Evolutionary conservation across 2,329 filamentous ascomycete genomes (phyloP).

Genomic region (Pezicula rhizophila): DNA sequence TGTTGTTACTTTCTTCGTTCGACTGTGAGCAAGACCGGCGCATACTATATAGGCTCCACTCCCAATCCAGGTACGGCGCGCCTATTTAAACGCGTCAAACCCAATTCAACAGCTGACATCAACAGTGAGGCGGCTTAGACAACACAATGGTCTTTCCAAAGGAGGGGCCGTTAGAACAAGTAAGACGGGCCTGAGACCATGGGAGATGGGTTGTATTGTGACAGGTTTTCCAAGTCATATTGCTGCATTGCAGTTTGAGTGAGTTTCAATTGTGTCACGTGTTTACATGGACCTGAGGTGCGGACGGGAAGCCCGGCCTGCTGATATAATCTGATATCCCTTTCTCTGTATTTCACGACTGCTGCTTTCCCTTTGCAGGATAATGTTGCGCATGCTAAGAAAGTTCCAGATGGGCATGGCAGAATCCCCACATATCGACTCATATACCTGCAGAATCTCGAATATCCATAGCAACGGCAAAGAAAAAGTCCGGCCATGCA

Average conservation of each 20-base stretch:
- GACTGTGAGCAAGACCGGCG: constrained; percentile 59
- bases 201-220: constrained; percentile 85
- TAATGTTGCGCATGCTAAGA: not conserved
- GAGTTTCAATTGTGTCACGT: constrained; percentile 30
- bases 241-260: constrained; percentile 92
- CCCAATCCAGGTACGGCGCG: constrained; percentile 57
- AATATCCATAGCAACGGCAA: constrained; percentile 45
- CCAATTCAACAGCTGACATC: not conserved
- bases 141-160: constrained; percentile 81
- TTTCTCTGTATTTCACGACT: too few relatives aligned
- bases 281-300: not conserved
- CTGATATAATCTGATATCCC: too few relatives aligned
- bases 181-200: constrained; percentile 63
- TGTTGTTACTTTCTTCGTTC: constrained; percentile 90
- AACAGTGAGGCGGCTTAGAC: constrained; percentile 65
- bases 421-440: constrained; percentile 73
- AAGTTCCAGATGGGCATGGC: constrained; percentile 74
- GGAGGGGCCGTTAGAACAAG: constrained; percentile 79
- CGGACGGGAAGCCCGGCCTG: too few relatives aligned
- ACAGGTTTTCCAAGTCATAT: constrained; percentile 84
- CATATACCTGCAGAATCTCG: constrained; percentile 65
- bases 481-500: constrained; percentile 48
- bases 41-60: constrained; percentile 85
- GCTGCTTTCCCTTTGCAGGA: too few relatives aligned
- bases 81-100: not conserved